phyloP scores from a whole-genome alignment of 2,329 filamentous ascomycete genomes.

The Exophiala sideris region DNA sequence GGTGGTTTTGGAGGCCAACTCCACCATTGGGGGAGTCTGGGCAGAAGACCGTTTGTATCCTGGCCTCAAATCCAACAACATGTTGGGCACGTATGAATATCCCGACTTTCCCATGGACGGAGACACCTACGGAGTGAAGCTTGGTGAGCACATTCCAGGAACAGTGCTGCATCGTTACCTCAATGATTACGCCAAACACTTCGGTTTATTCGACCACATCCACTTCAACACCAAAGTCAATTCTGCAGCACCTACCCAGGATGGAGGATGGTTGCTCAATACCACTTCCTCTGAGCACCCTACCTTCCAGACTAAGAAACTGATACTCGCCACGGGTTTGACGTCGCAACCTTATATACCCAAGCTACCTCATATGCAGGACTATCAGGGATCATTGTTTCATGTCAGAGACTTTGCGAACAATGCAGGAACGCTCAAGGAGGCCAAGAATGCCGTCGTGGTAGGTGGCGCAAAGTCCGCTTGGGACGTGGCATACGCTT shows the following conservation, averaged over 20 bases:
- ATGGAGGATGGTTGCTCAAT: constrained; percentile 37
- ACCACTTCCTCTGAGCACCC: constrained; percentile 17
- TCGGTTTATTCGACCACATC: constrained; percentile 49
- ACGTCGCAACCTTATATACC: constrained; percentile 58
- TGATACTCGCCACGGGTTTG: constrained; percentile 62
- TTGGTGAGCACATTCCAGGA: constrained; percentile 59
- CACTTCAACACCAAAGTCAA: constrained; percentile 52
- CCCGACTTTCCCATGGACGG: constrained; percentile 68
- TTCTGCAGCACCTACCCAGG: constrained; percentile 42
- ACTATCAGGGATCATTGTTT: constrained; percentile 54
- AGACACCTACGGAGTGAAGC: constrained; percentile 47
- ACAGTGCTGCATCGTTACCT: constrained; percentile 56
- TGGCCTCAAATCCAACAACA: constrained; percentile 70
- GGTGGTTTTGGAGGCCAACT: constrained; percentile 56
- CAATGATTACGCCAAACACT: constrained; percentile 53
- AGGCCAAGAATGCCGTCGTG: constrained; percentile 47
- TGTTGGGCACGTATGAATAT: constrained; percentile 69
- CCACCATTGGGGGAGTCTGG: constrained; percentile 67
- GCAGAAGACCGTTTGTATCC: constrained; percentile 62
- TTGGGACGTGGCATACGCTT: constrained; percentile 61
- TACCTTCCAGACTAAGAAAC: constrained; percentile 40
- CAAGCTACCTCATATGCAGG: constrained; percentile 46
- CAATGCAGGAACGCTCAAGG: constrained; percentile 35
- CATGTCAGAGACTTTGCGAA: constrained; percentile 55
- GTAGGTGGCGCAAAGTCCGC: constrained; percentile 62